These are phyloP conservation scores for Ottelia alismoides DNA, from an alignment of 106 monocot genomes.

Conservation along the genomic window DNA sequence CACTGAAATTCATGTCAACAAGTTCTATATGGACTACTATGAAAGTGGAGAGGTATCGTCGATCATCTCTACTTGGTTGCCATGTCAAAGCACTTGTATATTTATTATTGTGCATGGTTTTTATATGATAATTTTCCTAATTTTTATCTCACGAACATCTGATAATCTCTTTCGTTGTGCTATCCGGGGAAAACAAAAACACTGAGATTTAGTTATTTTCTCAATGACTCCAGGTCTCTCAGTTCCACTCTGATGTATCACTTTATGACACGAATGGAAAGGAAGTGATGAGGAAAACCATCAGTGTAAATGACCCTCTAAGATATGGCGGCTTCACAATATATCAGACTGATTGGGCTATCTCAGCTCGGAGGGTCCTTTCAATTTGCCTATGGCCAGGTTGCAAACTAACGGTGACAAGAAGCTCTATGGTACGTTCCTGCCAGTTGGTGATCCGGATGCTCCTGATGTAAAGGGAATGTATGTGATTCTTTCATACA, in stretches of 20 bases:
- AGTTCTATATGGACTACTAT: constrained; percentile 93
- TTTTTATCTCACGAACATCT: no score
- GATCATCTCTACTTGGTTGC: no score
- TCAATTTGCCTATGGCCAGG: constrained; percentile 85
- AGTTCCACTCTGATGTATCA: constrained; percentile 82
- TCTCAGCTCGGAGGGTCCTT: constrained; percentile 95
- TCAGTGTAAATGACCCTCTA: constrained; percentile 92
- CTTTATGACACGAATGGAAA: constrained; percentile 62
- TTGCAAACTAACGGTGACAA: constrained; percentile 69
- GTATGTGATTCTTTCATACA: constrained; percentile 34
- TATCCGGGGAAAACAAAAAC: no score
- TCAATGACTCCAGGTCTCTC: constrained; percentile 86
- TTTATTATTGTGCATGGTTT: background rate
- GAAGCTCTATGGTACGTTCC: constrained; percentile 82
- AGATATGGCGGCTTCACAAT: constrained; percentile 86
- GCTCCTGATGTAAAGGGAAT: constrained; percentile 84
- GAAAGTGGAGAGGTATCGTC: constrained; percentile 98
- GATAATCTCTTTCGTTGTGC: no score
- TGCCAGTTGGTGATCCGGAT: constrained; percentile 57
- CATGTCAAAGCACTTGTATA: no score
- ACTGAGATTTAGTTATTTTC: no score
- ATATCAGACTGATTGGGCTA: constrained; percentile 94
- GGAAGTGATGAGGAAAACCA: constrained; percentile 87
- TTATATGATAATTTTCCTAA: background rate
- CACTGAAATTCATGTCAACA: constrained; percentile 94